Evolutionary conservation across 345 rosid genomes (phyloP).

Genomic region (Arabis alpina): DNA sequence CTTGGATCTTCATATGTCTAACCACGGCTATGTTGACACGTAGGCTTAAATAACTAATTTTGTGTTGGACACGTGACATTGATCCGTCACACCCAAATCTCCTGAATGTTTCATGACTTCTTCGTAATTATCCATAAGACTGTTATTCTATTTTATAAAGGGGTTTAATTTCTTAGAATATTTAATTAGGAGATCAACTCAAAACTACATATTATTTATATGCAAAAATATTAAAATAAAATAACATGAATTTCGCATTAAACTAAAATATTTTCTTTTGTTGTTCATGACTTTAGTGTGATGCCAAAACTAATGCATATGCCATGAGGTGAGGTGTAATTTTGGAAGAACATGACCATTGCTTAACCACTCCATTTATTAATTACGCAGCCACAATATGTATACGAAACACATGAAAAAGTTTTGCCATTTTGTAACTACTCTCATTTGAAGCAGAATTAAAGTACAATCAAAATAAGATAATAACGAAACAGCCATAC

Average conservation of each 20-base stretch:
- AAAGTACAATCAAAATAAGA: constrained; percentile 7
- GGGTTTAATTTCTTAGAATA: too few relatives aligned
- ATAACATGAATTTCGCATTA: too few relatives aligned
- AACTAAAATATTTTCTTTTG: neutral
- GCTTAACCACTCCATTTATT: constrained; percentile 30
- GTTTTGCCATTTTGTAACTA: constrained; percentile 2
- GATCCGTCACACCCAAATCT: neutral
- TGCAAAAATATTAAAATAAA: too few relatives aligned
- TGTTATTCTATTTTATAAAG: too few relatives aligned
- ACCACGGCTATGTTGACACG: too few relatives aligned
- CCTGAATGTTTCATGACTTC: neutral
- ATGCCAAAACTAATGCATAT: constrained; percentile 33
- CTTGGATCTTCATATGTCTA: too few relatives aligned
- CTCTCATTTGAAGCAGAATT: constrained; percentile 16
- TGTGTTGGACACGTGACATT: constrained; percentile 35
- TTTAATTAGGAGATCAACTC: too few relatives aligned
- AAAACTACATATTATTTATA: too few relatives aligned
- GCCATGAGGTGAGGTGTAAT: constrained; percentile 25
- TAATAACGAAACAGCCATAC: constrained; percentile 9
- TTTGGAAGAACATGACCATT: constrained; percentile 28
- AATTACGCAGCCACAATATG: neutral
- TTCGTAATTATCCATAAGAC: neutral
- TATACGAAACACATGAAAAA: neutral
- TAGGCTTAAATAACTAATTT: neutral
- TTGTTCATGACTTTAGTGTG: neutral